Evolutionary conservation across 129 eudicot genomes (phyloP).

Genomic region (Centella asiatica): DNA sequence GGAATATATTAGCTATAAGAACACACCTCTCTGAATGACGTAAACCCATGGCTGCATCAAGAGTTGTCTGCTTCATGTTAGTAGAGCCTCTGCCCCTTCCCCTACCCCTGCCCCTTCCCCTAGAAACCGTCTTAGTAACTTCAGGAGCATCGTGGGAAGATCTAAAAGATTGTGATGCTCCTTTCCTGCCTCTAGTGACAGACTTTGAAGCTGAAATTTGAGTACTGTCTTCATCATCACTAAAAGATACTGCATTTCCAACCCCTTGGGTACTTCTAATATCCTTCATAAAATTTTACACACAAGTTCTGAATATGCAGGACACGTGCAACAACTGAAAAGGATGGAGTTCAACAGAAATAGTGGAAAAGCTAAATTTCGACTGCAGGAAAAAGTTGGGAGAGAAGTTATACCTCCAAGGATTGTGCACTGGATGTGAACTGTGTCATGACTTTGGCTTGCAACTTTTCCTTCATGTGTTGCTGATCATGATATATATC

Average conservation of each 20-base stretch:
- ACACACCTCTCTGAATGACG: slow-evolving; percentile 64
- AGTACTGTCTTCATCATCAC: slow-evolving; percentile 81
- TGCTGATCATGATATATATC: slow-evolving; percentile 36
- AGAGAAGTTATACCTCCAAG: slow-evolving; percentile 37
- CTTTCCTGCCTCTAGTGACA: slow-evolving; percentile 49
- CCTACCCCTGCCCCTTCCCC: slow-evolving; percentile 83
- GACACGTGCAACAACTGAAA: neutral
- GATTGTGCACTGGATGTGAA: slow-evolving; percentile 50
- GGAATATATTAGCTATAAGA: slow-evolving; percentile 13
- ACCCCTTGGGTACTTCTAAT: slow-evolving; percentile 33
- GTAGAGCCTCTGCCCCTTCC: slow-evolving; percentile 72
- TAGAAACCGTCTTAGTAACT: slow-evolving; percentile 47
- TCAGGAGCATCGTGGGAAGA: slow-evolving; percentile 49
- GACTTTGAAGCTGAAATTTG: slow-evolving; percentile 38
- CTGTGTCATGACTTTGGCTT: slow-evolving; percentile 39
- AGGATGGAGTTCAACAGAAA: neutral
- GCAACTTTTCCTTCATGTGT: slow-evolving; percentile 69
- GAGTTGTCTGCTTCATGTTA: slow-evolving; percentile 80
- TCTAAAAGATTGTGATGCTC: slow-evolving; percentile 28
- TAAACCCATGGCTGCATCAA: slow-evolving; percentile 54
- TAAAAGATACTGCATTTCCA: slow-evolving; percentile 63
- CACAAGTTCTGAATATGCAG: neutral
- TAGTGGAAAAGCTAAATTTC: neutral
- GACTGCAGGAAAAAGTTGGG: slow-evolving; percentile 5
- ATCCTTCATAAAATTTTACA: slow-evolving; percentile 26